These are phyloP conservation scores for Pseudogymnoascus sp. DNA, from an alignment of 2,329 filamentous ascomycete genomes.

Conservation along the genomic window DNA sequence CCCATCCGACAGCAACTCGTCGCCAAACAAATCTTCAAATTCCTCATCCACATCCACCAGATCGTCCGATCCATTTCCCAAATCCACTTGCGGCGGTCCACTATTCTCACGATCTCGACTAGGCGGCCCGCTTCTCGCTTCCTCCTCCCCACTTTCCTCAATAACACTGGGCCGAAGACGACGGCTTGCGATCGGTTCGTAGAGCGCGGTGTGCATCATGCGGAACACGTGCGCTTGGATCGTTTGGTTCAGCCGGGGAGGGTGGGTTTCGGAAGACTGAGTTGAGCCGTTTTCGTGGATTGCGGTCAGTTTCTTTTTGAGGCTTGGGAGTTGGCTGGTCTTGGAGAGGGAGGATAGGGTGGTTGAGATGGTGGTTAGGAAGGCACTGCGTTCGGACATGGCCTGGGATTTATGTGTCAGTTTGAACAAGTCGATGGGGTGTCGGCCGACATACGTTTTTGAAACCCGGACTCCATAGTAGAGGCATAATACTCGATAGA, in stretches of 20 bases:
- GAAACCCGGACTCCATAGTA: slow-evolving; percentile 23
- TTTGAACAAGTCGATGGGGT: neutral
- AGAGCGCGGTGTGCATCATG: slow-evolving; percentile 10
- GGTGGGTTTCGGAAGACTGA: neutral
- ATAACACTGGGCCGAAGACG: slow-evolving; percentile 9
- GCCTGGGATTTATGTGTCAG: slow-evolving; percentile 8
- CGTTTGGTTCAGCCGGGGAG: neutral
- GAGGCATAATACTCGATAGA: slow-evolving; percentile 18
- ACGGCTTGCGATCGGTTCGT: slow-evolving; percentile 8
- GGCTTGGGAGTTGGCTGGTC: slow-evolving; percentile 18
- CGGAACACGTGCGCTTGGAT: slow-evolving; percentile 10
- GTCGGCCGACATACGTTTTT: slow-evolving; percentile 17
- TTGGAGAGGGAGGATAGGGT: slow-evolving; percentile 13
- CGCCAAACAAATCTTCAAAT: neutral
- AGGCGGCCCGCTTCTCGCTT: neutral
- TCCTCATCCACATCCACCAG: neutral
- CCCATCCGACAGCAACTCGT: neutral
- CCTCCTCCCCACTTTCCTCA: neutral
- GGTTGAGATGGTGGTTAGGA: slow-evolving; percentile 15
- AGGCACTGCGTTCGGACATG: slow-evolving; percentile 17
- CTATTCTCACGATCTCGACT: neutral
- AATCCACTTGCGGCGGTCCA: neutral
- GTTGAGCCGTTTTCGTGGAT: neutral
- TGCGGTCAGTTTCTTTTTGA: slow-evolving; percentile 16
- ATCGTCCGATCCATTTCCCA: neutral